Base-by-base conservation (phyloP, 2,329 filamentous ascomycete genomes). In the Trematosphaeria pertusa region DNA sequence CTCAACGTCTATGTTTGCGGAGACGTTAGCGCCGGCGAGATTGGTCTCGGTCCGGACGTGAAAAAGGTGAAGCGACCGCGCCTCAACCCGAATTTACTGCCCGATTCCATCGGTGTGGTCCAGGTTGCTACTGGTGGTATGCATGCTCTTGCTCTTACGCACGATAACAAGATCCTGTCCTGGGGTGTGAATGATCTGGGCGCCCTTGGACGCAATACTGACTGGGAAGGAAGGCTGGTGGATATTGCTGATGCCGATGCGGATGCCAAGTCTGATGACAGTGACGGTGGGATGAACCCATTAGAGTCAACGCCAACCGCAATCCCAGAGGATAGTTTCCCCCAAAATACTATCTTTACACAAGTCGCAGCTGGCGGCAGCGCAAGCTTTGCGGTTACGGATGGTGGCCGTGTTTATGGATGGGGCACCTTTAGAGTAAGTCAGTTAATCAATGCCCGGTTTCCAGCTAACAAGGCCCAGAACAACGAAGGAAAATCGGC, bases 391-490 rank as follows among this genome's bases (percentile, higher is more conserved):
- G 88, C 82, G 8, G 78, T 94, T 22, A 93, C 89, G 9, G 81
- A 85, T 35, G 84, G 88, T 48, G 89, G 89, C 14, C 78, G 82
- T 39, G 86, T 94, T 21, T 94, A 90, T 62, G 89, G 89, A 48
- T 94, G 89, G 88, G 89, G 89, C 31, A 91, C 88, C 10, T 94
- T 94, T n/a, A n/a, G n/a, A n/a, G n/a, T n/a, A n/a, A n/a, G n/a
- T n/a, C n/a, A n/a, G n/a, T n/a, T n/a, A n/a, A n/a, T n/a, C n/a
- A n/a, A n/a, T n/a, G n/a, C n/a, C n/a, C n/a, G n/a, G n/a, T n/a
- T n/a, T n/a, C n/a, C n/a, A n/a, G n/a, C n/a, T n/a, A n/a, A n/a
- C n/a, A n/a, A n/a, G n/a, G n/a, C n/a, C 77, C 79, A 87, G 60
- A 82, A 81, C 64, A 85, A 85, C 59, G 83, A 87, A 59, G 85